These are phyloP conservation scores for Diaporthe helianthi DNA, from an alignment of 2,329 filamentous ascomycete genomes.

Conservation along the genomic window DNA sequence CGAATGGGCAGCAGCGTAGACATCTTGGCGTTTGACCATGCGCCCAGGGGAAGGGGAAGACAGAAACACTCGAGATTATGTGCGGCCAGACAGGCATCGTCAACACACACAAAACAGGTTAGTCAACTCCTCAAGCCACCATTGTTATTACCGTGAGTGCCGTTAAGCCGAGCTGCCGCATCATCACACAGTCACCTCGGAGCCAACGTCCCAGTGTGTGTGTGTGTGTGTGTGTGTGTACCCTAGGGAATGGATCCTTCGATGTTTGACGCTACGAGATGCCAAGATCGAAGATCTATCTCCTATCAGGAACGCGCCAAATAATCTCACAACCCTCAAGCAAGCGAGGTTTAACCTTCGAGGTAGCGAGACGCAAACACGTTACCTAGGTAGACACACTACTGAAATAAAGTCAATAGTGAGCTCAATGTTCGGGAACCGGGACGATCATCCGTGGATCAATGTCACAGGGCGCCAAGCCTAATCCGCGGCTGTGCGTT, in stretches of 20 bases:
- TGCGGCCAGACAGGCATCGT: not conserved
- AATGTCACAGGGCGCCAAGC: not conserved
- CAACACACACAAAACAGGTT: not conserved
- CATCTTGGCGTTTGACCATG: conserved; percentile 21
- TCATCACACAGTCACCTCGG: not conserved
- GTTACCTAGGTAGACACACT: not conserved
- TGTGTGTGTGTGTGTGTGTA: too few relatives aligned
- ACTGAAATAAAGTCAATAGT: not conserved
- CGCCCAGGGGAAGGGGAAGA: conserved; percentile 12
- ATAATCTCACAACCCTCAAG: not conserved
- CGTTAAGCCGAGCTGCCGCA: not conserved
- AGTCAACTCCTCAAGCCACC: not conserved
- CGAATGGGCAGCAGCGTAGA: conserved; percentile 4
- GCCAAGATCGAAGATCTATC: not conserved
- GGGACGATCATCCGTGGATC: not conserved
- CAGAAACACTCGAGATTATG: conserved; percentile 7
- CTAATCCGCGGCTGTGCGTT: not conserved
- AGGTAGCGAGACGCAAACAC: not conserved
- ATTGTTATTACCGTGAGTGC: conserved; percentile 5
- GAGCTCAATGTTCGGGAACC: not conserved
- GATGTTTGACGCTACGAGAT: not conserved
- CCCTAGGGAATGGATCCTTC: not conserved
- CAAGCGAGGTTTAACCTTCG: not conserved
- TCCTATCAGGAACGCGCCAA: not conserved
- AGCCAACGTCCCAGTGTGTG: not conserved